Evolutionary conservation across 176 grass and related monocot species (phyloP).

Genomic region (Alopecurus myosuroides): DNA sequence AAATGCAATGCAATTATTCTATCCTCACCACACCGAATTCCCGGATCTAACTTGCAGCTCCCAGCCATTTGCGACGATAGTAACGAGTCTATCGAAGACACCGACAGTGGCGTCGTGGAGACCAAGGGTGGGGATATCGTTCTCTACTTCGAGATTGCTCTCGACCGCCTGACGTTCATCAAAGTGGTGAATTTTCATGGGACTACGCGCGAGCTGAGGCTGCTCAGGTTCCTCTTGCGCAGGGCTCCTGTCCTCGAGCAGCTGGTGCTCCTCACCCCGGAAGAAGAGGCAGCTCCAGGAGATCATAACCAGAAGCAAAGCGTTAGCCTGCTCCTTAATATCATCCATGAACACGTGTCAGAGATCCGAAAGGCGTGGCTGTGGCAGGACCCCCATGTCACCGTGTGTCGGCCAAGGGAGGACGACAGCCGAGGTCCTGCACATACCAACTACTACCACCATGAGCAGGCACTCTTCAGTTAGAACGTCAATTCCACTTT

Average conservation of each 20-base stretch:
- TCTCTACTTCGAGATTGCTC: neutral
- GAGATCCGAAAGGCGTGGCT: constrained; percentile 25
- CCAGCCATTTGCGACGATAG: neutral
- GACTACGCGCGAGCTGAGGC: constrained; percentile 24
- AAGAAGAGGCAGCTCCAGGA: neutral
- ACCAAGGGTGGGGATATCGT: neutral
- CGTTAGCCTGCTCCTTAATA: constrained; percentile 16
- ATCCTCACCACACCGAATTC: neutral
- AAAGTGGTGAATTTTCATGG: constrained; percentile 49
- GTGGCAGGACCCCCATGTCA: neutral
- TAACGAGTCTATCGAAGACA: neutral
- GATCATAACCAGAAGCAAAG: neutral
- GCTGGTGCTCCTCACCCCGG: constrained; percentile 32
- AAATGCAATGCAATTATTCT: neutral
- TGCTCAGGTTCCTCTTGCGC: constrained; percentile 41
- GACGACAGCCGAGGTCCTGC: neutral
- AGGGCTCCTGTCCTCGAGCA: constrained; percentile 36
- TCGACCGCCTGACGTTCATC: constrained; percentile 38
- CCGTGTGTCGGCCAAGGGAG: constrained; percentile 22
- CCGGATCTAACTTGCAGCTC: constrained; percentile 24
- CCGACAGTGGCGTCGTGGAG: neutral
- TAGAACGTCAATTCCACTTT: neutral
- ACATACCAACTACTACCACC: neutral
- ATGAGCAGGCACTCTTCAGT: neutral
- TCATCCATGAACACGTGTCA: constrained; percentile 15